These are phyloP conservation scores for Pythium dissimile DNA, from an alignment of 352 stramenopile genomes.

Conservation along the genomic window DNA sequence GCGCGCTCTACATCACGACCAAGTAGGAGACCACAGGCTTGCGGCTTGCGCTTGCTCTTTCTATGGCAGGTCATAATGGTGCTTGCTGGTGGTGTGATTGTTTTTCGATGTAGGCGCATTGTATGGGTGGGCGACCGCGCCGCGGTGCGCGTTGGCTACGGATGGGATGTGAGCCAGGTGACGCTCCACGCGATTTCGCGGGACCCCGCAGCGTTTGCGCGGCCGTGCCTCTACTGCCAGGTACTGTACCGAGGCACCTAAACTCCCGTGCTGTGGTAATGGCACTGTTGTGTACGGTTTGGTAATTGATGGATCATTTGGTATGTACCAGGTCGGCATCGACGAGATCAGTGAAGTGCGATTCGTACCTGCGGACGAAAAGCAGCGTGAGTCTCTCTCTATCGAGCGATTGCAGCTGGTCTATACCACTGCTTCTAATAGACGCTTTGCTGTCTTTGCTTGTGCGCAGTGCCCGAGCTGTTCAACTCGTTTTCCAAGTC, in stretches of 20 bases:
- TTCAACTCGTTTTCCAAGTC: constrained; percentile 79
- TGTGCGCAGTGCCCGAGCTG: constrained; percentile 76
- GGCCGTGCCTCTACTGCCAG: constrained; percentile 80
- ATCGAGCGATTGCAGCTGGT: background rate
- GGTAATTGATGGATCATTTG: too few species aligned
- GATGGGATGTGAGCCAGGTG: constrained; percentile 67
- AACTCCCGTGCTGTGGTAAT: background rate
- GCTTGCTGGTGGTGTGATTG: background rate
- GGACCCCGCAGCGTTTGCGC: constrained; percentile 55
- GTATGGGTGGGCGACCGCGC: constrained; percentile 52
- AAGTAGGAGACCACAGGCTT: constrained; percentile 25
- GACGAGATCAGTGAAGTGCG: constrained; percentile 71
- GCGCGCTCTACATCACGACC: constrained; percentile 39
- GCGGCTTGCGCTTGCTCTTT: too few species aligned
- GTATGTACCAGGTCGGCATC: constrained; percentile 58
- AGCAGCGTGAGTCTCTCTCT: constrained; percentile 43
- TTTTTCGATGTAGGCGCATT: constrained; percentile 33
- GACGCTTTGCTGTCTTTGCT: constrained; percentile 1
- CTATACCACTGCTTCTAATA: background rate
- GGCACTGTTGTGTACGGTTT: background rate
- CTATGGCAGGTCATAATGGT: background rate
- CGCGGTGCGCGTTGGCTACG: constrained; percentile 47
- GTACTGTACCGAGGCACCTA: constrained; percentile 9
- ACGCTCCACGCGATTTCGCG: constrained; percentile 78
- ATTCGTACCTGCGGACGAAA: constrained; percentile 65